Percentiles rank a stretch among this genome's conserved stretches.
These are phyloP conservation scores for Aspergillus calidoustus DNA, from an alignment of 2,329 filamentous ascomycete species.

Conservation along the genomic window DNA sequence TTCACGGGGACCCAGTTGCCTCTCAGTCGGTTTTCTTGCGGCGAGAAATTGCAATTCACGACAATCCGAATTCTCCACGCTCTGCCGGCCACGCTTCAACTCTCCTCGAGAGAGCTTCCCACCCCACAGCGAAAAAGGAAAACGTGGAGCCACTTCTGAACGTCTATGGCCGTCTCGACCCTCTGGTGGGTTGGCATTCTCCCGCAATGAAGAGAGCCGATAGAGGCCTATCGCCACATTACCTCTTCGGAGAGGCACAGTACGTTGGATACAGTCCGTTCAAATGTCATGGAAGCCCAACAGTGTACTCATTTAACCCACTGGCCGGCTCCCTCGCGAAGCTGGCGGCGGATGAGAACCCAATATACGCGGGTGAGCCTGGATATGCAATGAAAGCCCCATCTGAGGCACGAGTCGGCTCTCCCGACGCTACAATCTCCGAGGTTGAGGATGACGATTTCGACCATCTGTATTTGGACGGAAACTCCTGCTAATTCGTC, in stretches of 20 bases:
- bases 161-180: constrained; percentile 30
- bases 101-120: constrained; percentile 17
- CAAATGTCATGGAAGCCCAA: constrained; percentile 30
- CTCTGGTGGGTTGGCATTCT: constrained; percentile 32
- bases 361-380: constrained; percentile 25
- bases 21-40: constrained; percentile 30
- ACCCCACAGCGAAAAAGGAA: constrained; percentile 35
- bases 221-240: constrained; percentile 29
- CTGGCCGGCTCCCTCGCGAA: constrained; percentile 34
- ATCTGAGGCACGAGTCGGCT: constrained; percentile 25
- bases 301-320: constrained; percentile 40
- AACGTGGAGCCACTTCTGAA: constrained; percentile 44
- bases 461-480: constrained; percentile 38
- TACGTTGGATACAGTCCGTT: constrained; percentile 30
- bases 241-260: constrained; percentile 31
- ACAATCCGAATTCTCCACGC: constrained; percentile 21
- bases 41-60: constrained; percentile 15
- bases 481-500: constrained; percentile 28
- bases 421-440: constrained; percentile 41
- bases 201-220: constrained; percentile 29
- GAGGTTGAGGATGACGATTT: constrained; percentile 41
- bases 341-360: constrained; percentile 27
- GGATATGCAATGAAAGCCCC: constrained; percentile 23
- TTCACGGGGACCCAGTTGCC: constrained; percentile 22
- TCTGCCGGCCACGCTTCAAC: constrained; percentile 20